Conservation (phyloP, 768 basidiomycete species). For the Kwoniella heveanensis region DNA sequence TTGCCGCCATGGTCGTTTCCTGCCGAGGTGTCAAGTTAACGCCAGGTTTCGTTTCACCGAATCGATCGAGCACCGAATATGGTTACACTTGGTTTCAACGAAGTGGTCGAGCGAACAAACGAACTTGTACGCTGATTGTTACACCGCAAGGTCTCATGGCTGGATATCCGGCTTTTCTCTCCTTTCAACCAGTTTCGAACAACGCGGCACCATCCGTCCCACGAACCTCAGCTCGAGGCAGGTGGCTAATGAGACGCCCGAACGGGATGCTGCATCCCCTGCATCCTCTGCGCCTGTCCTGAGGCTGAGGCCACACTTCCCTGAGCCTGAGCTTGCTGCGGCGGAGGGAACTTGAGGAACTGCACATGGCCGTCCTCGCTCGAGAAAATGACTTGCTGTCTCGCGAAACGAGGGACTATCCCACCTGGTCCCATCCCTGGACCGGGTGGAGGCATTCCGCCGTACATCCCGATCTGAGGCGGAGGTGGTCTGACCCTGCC, state of each 20-base stretch:
- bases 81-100: too few relatives aligned
- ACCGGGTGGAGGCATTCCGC: constrained; percentile 45
- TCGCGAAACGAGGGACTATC: constrained; percentile 45
- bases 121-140: too few relatives aligned
- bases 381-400: constrained; percentile 77
- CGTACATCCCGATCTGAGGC: constrained; percentile 20
- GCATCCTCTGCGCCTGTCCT: background rate
- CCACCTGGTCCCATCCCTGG: constrained; percentile 18
- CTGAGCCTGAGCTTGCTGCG: constrained; percentile 1
- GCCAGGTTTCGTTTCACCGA: too few relatives aligned
- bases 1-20: too few relatives aligned
- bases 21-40: too few relatives aligned
- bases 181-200: too few relatives aligned
- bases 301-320: background rate
- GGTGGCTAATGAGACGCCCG: constrained; percentile 10
- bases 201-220: too few relatives aligned
- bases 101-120: too few relatives aligned
- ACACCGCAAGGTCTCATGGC: too few relatives aligned
- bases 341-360: constrained; percentile 50
- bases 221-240: background rate
- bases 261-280: constrained; percentile 5
- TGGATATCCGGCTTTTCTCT: too few relatives aligned
- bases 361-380: constrained; percentile 69
- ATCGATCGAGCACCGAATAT: too few relatives aligned
- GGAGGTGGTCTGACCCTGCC: constrained; percentile 15